Evolutionary conservation across 1,284 basidiomycete genomes (phyloP).

Genomic region (Moesziomyces sp.): DNA sequence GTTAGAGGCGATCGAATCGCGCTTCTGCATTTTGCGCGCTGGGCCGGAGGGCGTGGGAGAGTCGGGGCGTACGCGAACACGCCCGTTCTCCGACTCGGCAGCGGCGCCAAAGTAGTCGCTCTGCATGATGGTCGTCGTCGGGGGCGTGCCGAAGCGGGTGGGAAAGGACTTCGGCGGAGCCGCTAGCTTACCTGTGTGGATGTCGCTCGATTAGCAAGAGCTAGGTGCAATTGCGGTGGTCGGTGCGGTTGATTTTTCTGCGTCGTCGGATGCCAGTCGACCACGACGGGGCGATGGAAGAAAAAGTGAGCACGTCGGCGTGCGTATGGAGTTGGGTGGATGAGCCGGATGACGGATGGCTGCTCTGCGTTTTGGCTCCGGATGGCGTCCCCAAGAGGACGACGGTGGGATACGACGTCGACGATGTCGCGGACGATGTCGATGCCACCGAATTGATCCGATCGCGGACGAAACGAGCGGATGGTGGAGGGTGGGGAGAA

Average conservation of each 20-base stretch:
- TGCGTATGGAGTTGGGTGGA: neutral
- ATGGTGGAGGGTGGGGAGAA: neutral
- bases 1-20: slow-evolving; percentile 30
- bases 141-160: neutral
- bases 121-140: slow-evolving; percentile 17
- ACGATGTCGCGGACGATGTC: neutral
- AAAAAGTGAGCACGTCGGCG: neutral
- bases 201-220: neutral
- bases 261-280: neutral
- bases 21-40: slow-evolving; percentile 42
- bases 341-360: neutral
- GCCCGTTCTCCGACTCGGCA: slow-evolving; percentile 32
- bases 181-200: slow-evolving; percentile 1
- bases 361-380: too few relatives aligned
- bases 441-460: neutral
- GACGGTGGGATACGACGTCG: neutral
- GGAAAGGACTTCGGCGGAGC: neutral
- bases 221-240: neutral
- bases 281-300: neutral
- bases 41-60: slow-evolving; percentile 31
- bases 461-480: neutral
- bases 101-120: slow-evolving; percentile 48
- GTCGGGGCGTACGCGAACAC: slow-evolving; percentile 30
- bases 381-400: neutral
- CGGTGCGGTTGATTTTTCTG: neutral